Conservation (phyloP, 73 alveolate genomes). For the Paramecium biaurelia region DNA sequence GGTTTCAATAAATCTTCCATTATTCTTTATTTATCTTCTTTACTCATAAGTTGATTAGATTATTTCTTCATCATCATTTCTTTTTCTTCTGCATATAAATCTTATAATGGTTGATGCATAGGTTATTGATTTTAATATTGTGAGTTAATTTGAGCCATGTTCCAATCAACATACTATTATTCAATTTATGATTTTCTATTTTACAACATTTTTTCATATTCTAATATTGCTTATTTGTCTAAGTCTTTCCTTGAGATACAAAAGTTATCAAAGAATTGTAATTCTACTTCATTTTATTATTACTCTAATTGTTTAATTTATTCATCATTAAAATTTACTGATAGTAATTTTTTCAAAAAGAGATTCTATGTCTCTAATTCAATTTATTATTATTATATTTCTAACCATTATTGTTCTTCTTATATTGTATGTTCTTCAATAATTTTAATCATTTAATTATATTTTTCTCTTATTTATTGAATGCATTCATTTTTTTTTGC, state of each 20-base stretch:
- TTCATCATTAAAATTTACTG: slow-evolving; percentile 29
- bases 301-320: background rate
- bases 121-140: background rate
- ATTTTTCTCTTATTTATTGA: background rate
- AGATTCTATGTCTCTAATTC: background rate
- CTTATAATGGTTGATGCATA: background rate
- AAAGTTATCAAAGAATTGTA: slow-evolving; percentile 30
- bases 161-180: background rate
- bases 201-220: background rate
- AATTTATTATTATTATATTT: background rate
- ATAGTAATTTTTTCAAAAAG: background rate
- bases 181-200: background rate
- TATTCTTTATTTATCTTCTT: slow-evolving; percentile 38
- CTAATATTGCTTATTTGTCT: background rate
- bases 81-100: slow-evolving; percentile 10
- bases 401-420: background rate
- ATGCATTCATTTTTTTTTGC: slow-evolving; percentile 1
- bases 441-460: background rate
- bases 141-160: background rate
- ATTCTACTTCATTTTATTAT: background rate
- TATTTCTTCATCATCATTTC: slow-evolving; percentile 37
- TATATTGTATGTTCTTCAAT: slow-evolving; percentile 14
- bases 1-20: slow-evolving; percentile 32
- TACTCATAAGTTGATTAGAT: background rate
- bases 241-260: slow-evolving; percentile 42